Percentiles rank a stretch among this genome's conserved stretches.
Evolutionary conservation across 257 asterid species (phyloP).

Genomic region (Haberlea rhodopensis): DNA sequence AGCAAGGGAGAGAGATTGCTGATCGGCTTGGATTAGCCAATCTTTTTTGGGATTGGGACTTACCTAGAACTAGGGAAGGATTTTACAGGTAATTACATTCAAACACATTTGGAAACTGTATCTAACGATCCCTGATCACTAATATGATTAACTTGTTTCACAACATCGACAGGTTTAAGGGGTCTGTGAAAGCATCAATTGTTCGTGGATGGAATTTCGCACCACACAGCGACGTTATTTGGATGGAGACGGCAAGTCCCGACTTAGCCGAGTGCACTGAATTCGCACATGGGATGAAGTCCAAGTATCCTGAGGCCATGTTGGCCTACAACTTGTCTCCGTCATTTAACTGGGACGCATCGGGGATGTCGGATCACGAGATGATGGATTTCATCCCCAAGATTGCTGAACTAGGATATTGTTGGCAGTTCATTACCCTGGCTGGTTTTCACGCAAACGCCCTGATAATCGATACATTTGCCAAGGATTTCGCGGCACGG

Average conservation of each 20-base stretch:
- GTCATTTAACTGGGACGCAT: conserved; percentile 97
- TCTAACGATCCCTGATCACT: too few species aligned
- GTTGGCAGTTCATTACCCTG: conserved; percentile 96
- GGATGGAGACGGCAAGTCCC: conserved; percentile 96
- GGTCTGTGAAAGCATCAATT: conserved; percentile 77
- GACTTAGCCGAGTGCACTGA: conserved; percentile 84
- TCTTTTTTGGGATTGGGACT: conserved; percentile 92
- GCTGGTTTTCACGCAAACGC: conserved; percentile 96
- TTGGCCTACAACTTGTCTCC: conserved; percentile 93
- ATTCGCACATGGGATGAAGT: conserved; percentile 73
- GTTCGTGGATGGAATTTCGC: conserved; percentile 93
- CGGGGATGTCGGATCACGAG: conserved; percentile 82
- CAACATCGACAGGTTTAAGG: conserved; percentile 42
- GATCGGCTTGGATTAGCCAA: conserved; percentile 54
- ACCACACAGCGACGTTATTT: conserved; percentile 63
- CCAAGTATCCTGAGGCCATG: conserved; percentile 67
- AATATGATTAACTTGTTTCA: not conserved
- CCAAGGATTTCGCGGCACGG: conserved; percentile 66
- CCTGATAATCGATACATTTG: conserved; percentile 74
- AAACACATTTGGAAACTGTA: too few species aligned
- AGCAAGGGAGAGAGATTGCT: conserved; percentile 66
- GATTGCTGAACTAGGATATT: conserved; percentile 76
- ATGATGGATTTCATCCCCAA: conserved; percentile 85
- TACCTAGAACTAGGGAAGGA: conserved; percentile 94
- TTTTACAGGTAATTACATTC: conserved; percentile 51